Percentiles rank a stretch among this genome's conserved stretches.
Conservation (phyloP, 2,329 filamentous ascomycete species). For the Microdochium paspali region DNA sequence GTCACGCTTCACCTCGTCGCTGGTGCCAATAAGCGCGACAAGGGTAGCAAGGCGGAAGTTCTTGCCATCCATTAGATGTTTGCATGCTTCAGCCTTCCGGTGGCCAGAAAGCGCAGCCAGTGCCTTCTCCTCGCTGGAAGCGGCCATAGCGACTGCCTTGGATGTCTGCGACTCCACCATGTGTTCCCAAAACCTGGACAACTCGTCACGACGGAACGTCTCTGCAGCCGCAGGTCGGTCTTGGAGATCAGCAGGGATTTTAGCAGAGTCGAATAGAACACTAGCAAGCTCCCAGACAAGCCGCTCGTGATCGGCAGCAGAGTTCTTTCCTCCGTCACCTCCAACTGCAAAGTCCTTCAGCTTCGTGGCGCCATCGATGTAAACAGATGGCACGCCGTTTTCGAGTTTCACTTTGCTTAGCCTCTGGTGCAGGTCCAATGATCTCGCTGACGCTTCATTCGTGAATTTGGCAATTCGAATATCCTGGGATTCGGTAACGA, state of each 20-base stretch:
- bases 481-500: constrained; percentile 56
- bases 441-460: constrained; percentile 45
- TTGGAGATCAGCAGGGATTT: constrained; percentile 30
- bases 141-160: constrained; percentile 46
- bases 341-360: constrained; percentile 36
- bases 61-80: constrained; percentile 62
- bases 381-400: constrained; percentile 52
- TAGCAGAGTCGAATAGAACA: constrained; percentile 72
- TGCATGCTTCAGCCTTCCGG: constrained; percentile 74
- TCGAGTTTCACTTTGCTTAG: constrained; percentile 42
- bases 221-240: constrained; percentile 22
- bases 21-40: constrained; percentile 71
- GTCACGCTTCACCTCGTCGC: constrained; percentile 58
- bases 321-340: constrained; percentile 20
- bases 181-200: constrained; percentile 59
- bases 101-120: constrained; percentile 71
- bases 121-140: constrained; percentile 71
- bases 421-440: constrained; percentile 44
- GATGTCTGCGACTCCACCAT: constrained; percentile 53
- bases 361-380: constrained; percentile 31
- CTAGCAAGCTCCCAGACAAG: constrained; percentile 79
- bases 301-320: constrained; percentile 53
- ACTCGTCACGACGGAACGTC: constrained; percentile 45
- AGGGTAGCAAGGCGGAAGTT: constrained; percentile 81
- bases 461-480: constrained; percentile 56